These are phyloP conservation scores for Sisymbrium irio DNA, from an alignment of 345 rosid species.

Conservation along the genomic window DNA sequence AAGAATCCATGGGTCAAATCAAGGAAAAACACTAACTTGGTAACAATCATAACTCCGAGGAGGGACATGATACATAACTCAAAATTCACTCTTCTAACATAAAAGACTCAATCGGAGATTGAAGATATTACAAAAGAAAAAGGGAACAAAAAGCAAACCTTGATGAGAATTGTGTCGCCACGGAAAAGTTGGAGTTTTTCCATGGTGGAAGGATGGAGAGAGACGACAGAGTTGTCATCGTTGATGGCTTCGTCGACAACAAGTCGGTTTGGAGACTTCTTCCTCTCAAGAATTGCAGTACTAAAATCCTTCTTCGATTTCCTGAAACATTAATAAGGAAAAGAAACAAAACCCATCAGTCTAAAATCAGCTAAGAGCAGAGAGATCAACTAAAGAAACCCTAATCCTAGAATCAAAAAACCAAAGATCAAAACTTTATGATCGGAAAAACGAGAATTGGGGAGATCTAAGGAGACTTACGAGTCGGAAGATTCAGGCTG, in stretches of 20 bases:
- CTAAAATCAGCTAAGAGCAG: neutral
- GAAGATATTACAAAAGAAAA: neutral
- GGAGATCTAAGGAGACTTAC: conserved; percentile 56
- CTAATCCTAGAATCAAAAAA: neutral
- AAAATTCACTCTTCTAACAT: too few relatives aligned
- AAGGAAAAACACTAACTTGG: too few relatives aligned
- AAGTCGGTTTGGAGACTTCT: conserved; percentile 85
- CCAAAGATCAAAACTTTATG: neutral
- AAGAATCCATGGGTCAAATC: too few relatives aligned
- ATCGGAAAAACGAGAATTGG: neutral
- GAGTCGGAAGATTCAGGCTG: conserved; percentile 86
- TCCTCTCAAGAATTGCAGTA: conserved; percentile 87
- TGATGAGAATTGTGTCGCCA: conserved; percentile 85
- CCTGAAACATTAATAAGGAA: conserved; percentile 33
- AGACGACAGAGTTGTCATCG: conserved; percentile 90
- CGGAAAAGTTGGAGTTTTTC: conserved; percentile 98
- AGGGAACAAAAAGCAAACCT: conserved; percentile 41
- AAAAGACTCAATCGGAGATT: too few relatives aligned
- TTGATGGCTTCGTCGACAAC: conserved; percentile 86
- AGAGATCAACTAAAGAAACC: conserved; percentile 1
- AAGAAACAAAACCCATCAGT: neutral
- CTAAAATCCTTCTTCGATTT: conserved; percentile 85
- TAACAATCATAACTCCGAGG: too few relatives aligned
- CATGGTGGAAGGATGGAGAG: conserved; percentile 87
- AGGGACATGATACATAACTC: too few relatives aligned